Evolutionary conservation across 2,329 filamentous ascomycete genomes (phyloP), one percentile per base, ranked within the genome.

Genomic region (Tolypocladium paradoxum): DNA sequence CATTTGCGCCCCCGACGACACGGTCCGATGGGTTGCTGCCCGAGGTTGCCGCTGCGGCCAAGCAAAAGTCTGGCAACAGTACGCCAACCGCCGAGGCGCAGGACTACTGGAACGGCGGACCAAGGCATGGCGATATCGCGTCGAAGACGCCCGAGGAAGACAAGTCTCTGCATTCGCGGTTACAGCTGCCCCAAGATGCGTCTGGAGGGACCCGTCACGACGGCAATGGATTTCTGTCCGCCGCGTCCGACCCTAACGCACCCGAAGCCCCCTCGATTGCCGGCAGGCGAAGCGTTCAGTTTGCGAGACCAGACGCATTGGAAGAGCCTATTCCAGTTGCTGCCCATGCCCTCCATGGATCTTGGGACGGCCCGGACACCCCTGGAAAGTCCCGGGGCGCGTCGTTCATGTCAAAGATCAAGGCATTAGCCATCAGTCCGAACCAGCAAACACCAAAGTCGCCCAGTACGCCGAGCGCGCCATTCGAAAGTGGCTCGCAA

Each of bases 351-450:
- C 77, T 83, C 54, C 77, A 85, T 45, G 77, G 81, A 35, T 89
- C 87, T 4, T 79, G 79, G 72, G 83, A 87, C 47, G 83, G 87
- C 50, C 76, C 70, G n/a, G 87, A 88, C 37, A 71, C 73, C 9
- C 67, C 74, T 16, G 73, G 71, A 53, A 85, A 83, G 67, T 79
- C 79, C 24, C 76, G 77, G 55, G 74, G 79, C 53, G 79, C 80
- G 24, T 85, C 85, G 27, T 77, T 95, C 58, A 89, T 95, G 69
- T 85, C 85, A 20, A 90, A 87, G 66, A 69, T 95, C 57, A 90
- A 87, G 65, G 85, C 88, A 4, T 73, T 95, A 53, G 82, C 88
- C 24, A 79, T 76, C 12, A 69, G 72, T 8, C 68, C 73, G n/a
- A 68, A 67, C 27, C 65, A 75, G 14, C 77, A 79, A 52, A 68